phyloP scores from a whole-genome alignment of 139 green algal genomes.

The Chlamydomonas schloesseri region DNA sequence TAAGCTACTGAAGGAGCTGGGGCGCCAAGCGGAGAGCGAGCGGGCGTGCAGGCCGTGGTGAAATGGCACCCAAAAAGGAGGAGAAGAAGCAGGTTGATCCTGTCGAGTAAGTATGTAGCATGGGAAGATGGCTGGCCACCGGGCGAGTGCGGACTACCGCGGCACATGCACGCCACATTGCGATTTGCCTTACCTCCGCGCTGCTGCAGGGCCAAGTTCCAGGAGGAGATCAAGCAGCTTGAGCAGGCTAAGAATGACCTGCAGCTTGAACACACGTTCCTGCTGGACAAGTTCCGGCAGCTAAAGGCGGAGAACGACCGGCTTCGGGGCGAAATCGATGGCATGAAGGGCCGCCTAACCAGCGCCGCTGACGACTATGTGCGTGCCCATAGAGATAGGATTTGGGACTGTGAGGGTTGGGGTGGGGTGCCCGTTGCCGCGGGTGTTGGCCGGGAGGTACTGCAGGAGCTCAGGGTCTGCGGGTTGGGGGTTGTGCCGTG shows the following conservation, averaged over 20 bases:
- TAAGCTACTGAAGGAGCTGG: too few species aligned
- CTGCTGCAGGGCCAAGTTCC: slow-evolving; percentile 52
- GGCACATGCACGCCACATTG: background rate
- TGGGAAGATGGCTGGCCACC: too few species aligned
- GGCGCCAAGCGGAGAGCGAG: too few species aligned
- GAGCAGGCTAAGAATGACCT: slow-evolving; percentile 60
- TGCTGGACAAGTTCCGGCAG: slow-evolving; percentile 70
- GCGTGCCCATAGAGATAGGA: background rate
- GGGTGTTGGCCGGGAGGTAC: too few species aligned
- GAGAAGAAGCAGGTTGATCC: slow-evolving; percentile 61
- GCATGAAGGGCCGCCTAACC: slow-evolving; percentile 52
- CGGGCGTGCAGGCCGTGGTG: too few species aligned
- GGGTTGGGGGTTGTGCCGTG: too few species aligned
- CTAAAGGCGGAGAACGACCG: slow-evolving; percentile 66
- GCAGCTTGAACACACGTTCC: slow-evolving; percentile 66
- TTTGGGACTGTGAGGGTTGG: too few species aligned
- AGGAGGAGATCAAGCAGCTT: slow-evolving; percentile 56
- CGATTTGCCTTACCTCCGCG: too few species aligned
- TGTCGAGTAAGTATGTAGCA: slow-evolving; percentile 42
- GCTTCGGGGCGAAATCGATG: slow-evolving; percentile 61
- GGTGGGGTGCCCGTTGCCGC: too few species aligned
- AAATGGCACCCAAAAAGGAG: slow-evolving; percentile 51
- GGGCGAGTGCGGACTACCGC: too few species aligned
- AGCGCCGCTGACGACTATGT: slow-evolving; percentile 78
- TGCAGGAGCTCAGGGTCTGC: too few species aligned